phyloP scores from a whole-genome alignment of 345 rosid species.

The Hibiscus syriacus region DNA sequence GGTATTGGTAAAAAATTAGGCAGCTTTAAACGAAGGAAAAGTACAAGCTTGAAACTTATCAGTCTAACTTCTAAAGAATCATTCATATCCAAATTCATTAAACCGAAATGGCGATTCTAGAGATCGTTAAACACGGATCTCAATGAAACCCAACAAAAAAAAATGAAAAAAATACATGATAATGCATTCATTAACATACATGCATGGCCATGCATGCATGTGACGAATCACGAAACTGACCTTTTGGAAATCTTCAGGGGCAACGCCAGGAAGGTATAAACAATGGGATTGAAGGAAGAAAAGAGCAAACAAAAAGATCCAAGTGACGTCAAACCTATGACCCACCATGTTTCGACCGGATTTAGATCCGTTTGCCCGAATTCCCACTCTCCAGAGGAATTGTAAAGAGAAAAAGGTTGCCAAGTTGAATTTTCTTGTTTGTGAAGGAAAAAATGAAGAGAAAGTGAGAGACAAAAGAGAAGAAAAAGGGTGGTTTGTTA shows the following conservation, averaged over 20 bases:
- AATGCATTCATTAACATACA: neutral
- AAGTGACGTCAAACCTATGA: neutral
- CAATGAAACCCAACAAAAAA: neutral
- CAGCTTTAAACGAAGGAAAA: neutral
- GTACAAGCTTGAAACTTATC: neutral
- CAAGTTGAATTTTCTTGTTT: slow-evolving; percentile 1
- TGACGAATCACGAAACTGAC: slow-evolving; percentile 3
- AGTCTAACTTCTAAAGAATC: too few relatives aligned
- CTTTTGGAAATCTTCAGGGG: slow-evolving; percentile 18
- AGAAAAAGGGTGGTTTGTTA: neutral
- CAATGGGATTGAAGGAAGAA: slow-evolving; percentile 5
- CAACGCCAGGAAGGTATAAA: slow-evolving; percentile 18
- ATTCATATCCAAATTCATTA: too few relatives aligned
- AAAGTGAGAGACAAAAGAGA: neutral
- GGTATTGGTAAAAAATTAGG: neutral
- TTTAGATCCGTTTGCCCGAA: neutral
- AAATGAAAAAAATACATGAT: neutral
- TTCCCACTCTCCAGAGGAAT: neutral
- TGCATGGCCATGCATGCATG: neutral
- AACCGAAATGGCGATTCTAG: neutral
- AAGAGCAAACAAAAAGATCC: slow-evolving; percentile 11
- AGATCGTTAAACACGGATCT: slow-evolving; percentile 7
- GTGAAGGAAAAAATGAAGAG: neutral
- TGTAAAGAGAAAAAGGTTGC: neutral
- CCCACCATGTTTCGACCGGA: slow-evolving; percentile 7